Evolutionary conservation across 345 rosid species (phyloP).

Genomic region (Melaleuca quinquenervia): DNA sequence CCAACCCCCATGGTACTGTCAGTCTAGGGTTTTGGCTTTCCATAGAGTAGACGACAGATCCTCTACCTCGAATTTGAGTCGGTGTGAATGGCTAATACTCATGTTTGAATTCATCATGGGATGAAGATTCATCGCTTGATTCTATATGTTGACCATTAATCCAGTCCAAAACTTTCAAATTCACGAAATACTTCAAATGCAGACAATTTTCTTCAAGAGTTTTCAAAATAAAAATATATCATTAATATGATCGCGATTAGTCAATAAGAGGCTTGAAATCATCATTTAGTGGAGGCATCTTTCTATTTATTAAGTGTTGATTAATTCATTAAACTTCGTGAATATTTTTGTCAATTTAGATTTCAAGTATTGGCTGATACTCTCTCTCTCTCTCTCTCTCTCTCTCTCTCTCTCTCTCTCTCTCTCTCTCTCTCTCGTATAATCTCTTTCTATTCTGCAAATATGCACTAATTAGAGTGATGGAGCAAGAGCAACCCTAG

Average conservation of each 20-base stretch:
- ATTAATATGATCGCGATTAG: no score
- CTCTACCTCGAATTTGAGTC: background rate
- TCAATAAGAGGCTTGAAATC: no score
- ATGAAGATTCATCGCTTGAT: background rate
- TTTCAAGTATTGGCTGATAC: no score
- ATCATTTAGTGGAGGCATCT: no score
- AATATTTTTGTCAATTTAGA: background rate
- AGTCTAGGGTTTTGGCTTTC: background rate
- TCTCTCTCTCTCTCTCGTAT: no score
- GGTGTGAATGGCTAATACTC: background rate
- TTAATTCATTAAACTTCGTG: background rate
- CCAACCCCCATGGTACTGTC: background rate
- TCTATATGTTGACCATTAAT: background rate
- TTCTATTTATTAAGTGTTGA: no score
- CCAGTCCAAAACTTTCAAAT: background rate
- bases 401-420: no score
- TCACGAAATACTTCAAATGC: background rate
- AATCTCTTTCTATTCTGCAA: no score
- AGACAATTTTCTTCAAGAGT: background rate
- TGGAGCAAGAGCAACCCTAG: no score
- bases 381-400: no score
- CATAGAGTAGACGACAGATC: background rate
- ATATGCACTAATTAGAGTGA: no score
- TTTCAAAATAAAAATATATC: background rate
- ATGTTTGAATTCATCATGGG: background rate